Evolutionary conservation across 805 yeast species (phyloP).

Genomic region (Pichia ethanolica): DNA sequence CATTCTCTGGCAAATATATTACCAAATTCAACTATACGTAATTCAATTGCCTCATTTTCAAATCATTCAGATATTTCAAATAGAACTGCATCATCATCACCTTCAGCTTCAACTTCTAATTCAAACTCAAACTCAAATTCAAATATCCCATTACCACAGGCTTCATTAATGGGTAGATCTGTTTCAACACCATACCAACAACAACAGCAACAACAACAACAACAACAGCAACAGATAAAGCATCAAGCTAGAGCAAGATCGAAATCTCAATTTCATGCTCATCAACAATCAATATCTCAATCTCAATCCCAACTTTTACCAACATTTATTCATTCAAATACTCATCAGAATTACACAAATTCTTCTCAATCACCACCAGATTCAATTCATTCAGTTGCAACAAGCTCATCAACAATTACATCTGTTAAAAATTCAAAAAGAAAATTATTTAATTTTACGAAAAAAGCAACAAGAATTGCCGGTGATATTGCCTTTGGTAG

Average conservation of each 20-base stretch:
- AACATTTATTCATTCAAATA: too few species aligned
- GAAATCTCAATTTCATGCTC: too few species aligned
- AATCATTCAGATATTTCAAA: background rate
- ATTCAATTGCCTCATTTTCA: background rate
- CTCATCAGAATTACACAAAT: background rate
- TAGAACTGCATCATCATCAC: too few species aligned
- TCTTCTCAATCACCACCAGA: background rate
- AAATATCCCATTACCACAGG: too few species aligned
- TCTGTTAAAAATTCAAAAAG: background rate
- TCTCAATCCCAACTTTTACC: too few species aligned
- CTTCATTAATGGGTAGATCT: background rate
- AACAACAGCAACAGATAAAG: background rate
- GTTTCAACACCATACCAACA: background rate
- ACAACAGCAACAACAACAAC: background rate
- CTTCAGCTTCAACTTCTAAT: background rate
- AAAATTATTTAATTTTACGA: constrained; percentile 18
- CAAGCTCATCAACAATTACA: background rate
- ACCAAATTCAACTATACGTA: background rate
- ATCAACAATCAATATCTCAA: too few species aligned
- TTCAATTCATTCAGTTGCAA: background rate
- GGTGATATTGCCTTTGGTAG: constrained; percentile 29
- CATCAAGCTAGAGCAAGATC: too few species aligned
- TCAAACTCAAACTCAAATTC: too few species aligned
- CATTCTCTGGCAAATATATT: background rate
- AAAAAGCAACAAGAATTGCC: constrained; percentile 24